Evolutionary conservation across 2,329 filamentous ascomycete species (phyloP), one percentile per base, ranked within the genome.

Genomic region (Talaromyces piceae): DNA sequence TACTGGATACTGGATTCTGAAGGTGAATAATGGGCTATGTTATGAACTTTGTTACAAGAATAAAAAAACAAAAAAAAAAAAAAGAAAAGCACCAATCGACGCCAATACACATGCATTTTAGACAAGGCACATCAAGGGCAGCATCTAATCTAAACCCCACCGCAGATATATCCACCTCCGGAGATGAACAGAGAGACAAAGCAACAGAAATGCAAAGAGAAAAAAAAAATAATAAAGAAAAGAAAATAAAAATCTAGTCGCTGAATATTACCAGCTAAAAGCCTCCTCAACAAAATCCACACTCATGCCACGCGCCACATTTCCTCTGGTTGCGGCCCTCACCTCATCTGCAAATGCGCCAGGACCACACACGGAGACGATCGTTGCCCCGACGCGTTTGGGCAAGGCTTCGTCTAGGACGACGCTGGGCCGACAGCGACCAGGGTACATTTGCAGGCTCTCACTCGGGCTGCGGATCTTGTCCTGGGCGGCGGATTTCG

Each of bases 241-340:
- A 12, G 23, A 28, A 44, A 26, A 7, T 9, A 16, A 43, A 25
- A 16, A 8, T 23, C 22, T 23, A 23, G 5, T 11, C 20, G 27
- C 8, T 27, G 20, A n/a, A 5, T 16, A 4, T 45, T 63, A 84
- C 71, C 82, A 84, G 1, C 80, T 83, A 66, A 84, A 85, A 33
- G 79, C 78, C 68, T 85, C 82, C 63, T 85, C 82, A 18, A 80
- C 73, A 65, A 84, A 83, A 66, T 84, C 81, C 7, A 84, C 66
- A 46, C 71, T 70, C 31, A 76, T 77, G 5, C 77, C 76, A 22
- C 72, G 69, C 25, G 80, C 73, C 45, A 76, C 69, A 54, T 75
- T 71, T 25, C 67, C 68, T 41, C 82, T 66, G 13, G 78, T 74
- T 2, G 80, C 80, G 16, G 69, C 70, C 25, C 82, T 61, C 1